Conservation (phyloP, 2,329 filamentous ascomycete genomes). For the Meredithiella fracta region DNA sequence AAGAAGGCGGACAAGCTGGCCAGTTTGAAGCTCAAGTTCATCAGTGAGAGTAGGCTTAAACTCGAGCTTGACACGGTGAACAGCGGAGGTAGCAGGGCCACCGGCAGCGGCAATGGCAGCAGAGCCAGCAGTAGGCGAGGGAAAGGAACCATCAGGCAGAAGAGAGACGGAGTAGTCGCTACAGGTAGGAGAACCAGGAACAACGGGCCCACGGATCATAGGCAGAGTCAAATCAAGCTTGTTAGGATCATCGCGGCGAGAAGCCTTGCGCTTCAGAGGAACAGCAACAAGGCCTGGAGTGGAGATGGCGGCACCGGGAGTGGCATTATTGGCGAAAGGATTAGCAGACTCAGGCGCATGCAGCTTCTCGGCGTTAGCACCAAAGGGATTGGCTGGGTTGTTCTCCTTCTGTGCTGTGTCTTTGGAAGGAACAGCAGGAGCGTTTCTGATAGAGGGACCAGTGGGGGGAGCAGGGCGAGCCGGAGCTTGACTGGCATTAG, state of each 20-base stretch:
- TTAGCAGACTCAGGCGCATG: constrained; percentile 26
- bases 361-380: constrained; percentile 34
- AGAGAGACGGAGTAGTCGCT: constrained; percentile 47
- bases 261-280: constrained; percentile 36
- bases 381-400: constrained; percentile 55
- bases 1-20: constrained; percentile 72
- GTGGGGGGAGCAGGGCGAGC: constrained; percentile 12
- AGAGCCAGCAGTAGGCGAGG: constrained; percentile 32
- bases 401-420: constrained; percentile 21
- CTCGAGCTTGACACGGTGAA: constrained; percentile 86
- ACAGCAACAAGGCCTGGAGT: constrained; percentile 23
- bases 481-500: constrained; percentile 5
- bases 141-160: constrained; percentile 30
- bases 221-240: constrained; percentile 38
- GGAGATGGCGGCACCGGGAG: constrained; percentile 5
- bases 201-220: constrained; percentile 17
- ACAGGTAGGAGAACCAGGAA: constrained; percentile 38
- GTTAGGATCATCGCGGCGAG: constrained; percentile 35
- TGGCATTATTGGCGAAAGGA: constrained; percentile 46
- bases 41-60: constrained; percentile 88
- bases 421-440: constrained; percentile 10
- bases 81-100: constrained; percentile 43
- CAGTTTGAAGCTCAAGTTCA: constrained; percentile 65
- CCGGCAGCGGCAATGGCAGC: constrained; percentile 46
- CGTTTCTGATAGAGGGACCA: constrained; percentile 8